phyloP scores from a whole-genome alignment of 805 yeast genomes.

The Teunomyces aglyptinius region DNA sequence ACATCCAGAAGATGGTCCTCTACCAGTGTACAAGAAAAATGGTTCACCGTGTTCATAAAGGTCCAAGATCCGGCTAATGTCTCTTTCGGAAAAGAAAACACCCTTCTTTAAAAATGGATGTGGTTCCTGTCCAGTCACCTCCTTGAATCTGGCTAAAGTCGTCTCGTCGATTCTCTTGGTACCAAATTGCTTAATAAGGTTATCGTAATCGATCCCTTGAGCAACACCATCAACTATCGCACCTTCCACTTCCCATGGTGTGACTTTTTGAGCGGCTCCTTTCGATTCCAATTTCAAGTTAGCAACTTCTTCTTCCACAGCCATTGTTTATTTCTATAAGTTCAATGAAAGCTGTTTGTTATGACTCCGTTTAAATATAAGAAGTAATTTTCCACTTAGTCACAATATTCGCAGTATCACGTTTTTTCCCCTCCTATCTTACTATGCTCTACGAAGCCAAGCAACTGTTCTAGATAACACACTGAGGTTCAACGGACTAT shows the following conservation, averaged over 20 bases:
- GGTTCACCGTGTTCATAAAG: slow-evolving; percentile 93
- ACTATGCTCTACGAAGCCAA: no score
- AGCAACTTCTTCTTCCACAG: slow-evolving; percentile 1
- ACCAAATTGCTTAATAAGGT: slow-evolving; percentile 83
- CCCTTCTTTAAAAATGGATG: slow-evolving; percentile 91
- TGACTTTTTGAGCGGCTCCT: slow-evolving; percentile 42
- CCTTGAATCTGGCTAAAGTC: slow-evolving; percentile 69
- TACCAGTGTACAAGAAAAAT: slow-evolving; percentile 92
- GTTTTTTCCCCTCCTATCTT: no score
- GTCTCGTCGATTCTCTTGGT: slow-evolving; percentile 70
- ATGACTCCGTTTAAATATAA: no score
- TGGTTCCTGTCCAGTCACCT: slow-evolving; percentile 85
- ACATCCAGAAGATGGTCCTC: slow-evolving; percentile 93
- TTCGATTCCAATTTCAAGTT: background rate
- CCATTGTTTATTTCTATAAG: slow-evolving; percentile 3
- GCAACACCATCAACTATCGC: slow-evolving; percentile 93
- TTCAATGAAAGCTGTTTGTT: background rate
- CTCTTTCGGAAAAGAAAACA: slow-evolving; percentile 88
- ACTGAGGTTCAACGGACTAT: no score
- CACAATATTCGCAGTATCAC: no score
- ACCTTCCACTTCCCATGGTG: slow-evolving; percentile 99
- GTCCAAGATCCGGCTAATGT: slow-evolving; percentile 73
- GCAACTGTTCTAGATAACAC: no score
- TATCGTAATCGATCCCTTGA: slow-evolving; percentile 90
- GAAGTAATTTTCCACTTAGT: no score